phyloP scores from a whole-genome alignment of 2,329 filamentous ascomycete species.

The Balansia obtecta region DNA sequence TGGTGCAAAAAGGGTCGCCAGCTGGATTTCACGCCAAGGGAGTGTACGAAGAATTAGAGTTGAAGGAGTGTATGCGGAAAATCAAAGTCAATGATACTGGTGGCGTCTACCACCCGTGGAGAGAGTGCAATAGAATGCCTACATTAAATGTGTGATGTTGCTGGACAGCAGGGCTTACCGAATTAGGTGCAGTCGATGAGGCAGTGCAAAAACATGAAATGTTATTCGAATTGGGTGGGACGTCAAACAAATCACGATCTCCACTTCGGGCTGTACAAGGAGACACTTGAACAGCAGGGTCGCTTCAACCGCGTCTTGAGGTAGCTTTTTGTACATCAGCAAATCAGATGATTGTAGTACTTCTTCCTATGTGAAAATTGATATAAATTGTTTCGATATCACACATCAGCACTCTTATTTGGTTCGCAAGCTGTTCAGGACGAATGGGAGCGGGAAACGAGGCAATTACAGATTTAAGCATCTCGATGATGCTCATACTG shows the following conservation, averaged over 20 bases:
- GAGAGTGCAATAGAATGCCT: neutral
- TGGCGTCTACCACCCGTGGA: neutral
- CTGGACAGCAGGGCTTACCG: neutral
- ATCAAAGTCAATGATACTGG: neutral
- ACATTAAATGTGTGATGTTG: neutral
- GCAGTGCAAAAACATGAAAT: slow-evolving; percentile 6
- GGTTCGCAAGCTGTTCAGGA: neutral
- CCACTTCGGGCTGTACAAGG: no score
- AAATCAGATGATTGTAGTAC: no score
- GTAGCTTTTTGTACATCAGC: no score
- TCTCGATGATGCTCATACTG: neutral
- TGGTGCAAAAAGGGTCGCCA: neutral
- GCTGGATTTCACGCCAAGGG: neutral
- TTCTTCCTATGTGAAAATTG: no score
- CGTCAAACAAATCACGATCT: neutral
- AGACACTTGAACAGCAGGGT: no score
- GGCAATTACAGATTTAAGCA: neutral
- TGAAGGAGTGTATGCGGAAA: neutral
- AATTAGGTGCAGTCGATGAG: slow-evolving; percentile 1
- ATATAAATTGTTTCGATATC: no score
- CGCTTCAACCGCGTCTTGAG: no score
- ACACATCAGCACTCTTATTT: no score
- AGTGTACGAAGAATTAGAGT: neutral
- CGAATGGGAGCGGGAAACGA: neutral
- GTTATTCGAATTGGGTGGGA: neutral